A percentile compares a stretch with the other conserved stretches of the same genome.
Conservation (phyloP, 257 asterid species). For the Solanum dulcamara region DNA sequence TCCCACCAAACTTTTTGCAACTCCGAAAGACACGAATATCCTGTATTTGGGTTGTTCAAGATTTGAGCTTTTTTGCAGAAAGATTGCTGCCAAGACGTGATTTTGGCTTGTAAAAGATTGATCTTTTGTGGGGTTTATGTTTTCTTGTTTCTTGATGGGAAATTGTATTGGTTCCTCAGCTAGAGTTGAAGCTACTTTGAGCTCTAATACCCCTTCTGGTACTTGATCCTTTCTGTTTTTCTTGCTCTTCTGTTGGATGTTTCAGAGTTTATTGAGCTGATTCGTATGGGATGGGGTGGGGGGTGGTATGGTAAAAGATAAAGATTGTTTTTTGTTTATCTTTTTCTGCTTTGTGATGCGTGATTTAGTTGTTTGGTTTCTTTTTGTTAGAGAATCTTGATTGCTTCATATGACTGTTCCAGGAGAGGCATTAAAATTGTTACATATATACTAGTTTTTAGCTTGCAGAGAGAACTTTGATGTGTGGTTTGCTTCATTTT, state of each 20-base stretch:
- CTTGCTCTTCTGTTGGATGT: background rate
- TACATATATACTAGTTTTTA: background rate
- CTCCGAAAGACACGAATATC: background rate
- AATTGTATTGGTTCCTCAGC: constrained; percentile 75
- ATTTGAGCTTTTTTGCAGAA: background rate
- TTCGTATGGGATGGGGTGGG: background rate
- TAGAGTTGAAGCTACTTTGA: constrained; percentile 69
- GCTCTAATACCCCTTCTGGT: constrained; percentile 49
- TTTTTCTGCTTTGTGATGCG: background rate
- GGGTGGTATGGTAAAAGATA: background rate
- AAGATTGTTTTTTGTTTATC: background rate
- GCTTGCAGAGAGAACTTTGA: background rate
- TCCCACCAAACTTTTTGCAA: background rate
- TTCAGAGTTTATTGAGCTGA: background rate
- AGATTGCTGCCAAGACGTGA: background rate
- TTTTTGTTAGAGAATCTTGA: background rate
- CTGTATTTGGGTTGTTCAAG: background rate
- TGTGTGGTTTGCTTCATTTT: background rate
- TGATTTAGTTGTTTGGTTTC: background rate
- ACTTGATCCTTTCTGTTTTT: background rate
- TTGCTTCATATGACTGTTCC: background rate
- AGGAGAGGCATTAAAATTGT: background rate
- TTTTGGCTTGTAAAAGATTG: background rate
- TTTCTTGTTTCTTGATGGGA: constrained; percentile 39
- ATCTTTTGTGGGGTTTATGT: background rate